Conservation (phyloP, 192 early-diverging fungal species). For the Powellomyces hirtus region DNA sequence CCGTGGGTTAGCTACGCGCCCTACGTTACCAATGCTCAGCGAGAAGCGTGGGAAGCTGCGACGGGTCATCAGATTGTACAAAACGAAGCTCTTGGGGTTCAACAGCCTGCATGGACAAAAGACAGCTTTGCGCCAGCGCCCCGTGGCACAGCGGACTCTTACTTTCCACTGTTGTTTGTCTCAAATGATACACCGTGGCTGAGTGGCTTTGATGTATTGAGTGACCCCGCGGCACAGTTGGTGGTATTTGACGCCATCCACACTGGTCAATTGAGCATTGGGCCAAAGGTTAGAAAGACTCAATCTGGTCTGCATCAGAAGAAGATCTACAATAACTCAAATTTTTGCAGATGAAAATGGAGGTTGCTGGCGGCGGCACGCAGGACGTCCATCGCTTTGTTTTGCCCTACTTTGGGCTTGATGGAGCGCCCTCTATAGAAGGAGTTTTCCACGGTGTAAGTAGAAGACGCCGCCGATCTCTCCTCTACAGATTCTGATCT, state of each 20-base stretch:
- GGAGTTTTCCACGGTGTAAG: slow-evolving; percentile 18
- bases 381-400: slow-evolving; percentile 9
- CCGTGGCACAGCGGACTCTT: slow-evolving; percentile 6
- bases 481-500: background rate
- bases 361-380: background rate
- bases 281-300: slow-evolving; percentile 10
- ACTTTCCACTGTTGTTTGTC: slow-evolving; percentile 8
- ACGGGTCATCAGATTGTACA: background rate
- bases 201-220: slow-evolving; percentile 7
- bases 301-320: background rate
- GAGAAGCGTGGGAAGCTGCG: slow-evolving; percentile 6
- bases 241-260: slow-evolving; percentile 8
- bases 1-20: slow-evolving; percentile 18
- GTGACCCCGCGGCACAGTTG: background rate
- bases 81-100: background rate
- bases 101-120: background rate
- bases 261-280: background rate
- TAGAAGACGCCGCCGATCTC: background rate
- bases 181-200: slow-evolving; percentile 1
- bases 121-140: background rate
- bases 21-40: slow-evolving; percentile 2
- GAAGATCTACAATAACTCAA: background rate
- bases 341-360: background rate
- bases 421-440: background rate
- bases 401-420: slow-evolving; percentile 1